phyloP scores from a whole-genome alignment of 371 early-diverging fungal species.

The Mortierella sp. region DNA sequence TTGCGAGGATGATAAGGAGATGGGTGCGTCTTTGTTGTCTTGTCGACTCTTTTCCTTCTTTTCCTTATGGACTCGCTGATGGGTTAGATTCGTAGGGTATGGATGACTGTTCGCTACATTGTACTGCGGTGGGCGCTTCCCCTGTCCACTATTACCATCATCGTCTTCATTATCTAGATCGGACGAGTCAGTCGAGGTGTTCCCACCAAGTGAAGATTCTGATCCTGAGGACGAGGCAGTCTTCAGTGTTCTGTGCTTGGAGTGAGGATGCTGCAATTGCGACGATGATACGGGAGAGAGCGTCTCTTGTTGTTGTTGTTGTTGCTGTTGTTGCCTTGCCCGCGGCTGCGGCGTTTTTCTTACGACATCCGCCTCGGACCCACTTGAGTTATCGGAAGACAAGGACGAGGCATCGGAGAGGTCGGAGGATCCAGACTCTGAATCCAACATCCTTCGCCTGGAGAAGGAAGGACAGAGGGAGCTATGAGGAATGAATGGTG shows the following conservation, averaged over 20 bases:
- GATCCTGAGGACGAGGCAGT: conserved; percentile 8
- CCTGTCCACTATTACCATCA: conserved; percentile 14
- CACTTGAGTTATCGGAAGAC: conserved; percentile 49
- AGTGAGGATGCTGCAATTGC: too few species aligned
- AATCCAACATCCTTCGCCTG: conserved; percentile 22
- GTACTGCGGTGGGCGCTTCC: conserved; percentile 6
- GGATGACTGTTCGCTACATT: conserved; percentile 2
- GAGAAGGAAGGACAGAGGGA: too few species aligned
- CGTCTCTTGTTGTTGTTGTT: too few species aligned
- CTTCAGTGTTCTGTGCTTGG: too few species aligned
- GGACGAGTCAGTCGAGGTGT: too few species aligned
- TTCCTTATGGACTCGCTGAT: neutral
- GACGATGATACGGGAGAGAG: too few species aligned
- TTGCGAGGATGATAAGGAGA: conserved; percentile 42
- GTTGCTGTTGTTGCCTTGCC: conserved; percentile 8
- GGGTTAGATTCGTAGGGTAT: too few species aligned
- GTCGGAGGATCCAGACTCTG: conserved; percentile 53
- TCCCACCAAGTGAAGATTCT: conserved; percentile 1
- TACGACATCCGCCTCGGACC: conserved; percentile 28
- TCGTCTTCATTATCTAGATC: conserved; percentile 8
- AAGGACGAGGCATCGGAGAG: conserved; percentile 53
- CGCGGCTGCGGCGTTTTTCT: conserved; percentile 8
- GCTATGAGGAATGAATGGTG: neutral
- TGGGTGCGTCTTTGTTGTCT: conserved; percentile 26
- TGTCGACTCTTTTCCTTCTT: neutral